These are phyloP conservation scores for Dendrobium catenatum DNA, from an alignment of 106 monocot genomes.

Conservation along the genomic window DNA sequence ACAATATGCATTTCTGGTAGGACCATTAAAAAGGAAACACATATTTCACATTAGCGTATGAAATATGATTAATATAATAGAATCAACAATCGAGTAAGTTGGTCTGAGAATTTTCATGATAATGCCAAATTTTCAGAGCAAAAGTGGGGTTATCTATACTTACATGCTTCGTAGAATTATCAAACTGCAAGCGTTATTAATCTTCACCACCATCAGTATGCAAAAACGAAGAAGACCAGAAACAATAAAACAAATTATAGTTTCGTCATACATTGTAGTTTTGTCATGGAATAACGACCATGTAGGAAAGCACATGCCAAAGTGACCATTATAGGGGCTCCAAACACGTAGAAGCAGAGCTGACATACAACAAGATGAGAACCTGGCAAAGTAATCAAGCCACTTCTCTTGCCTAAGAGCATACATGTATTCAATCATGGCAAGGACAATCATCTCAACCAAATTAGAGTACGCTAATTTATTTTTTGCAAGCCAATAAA, in stretches of 20 bases:
- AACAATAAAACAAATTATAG: no score
- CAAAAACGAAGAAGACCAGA: neutral
- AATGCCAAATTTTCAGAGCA: neutral
- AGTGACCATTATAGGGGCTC: no score
- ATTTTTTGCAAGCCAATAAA: neutral
- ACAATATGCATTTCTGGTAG: slow-evolving; percentile 63
- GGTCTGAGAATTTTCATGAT: neutral
- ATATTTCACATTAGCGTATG: neutral
- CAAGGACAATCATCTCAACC: neutral
- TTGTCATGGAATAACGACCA: no score
- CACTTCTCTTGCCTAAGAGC: no score
- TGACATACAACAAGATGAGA: no score
- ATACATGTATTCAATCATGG: neutral
- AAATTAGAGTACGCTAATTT: neutral
- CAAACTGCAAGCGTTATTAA: neutral
- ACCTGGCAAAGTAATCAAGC: no score
- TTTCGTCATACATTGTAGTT: no score
- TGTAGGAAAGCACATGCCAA: no score
- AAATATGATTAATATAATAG: neutral
- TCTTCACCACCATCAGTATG: neutral
- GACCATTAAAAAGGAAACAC: neutral
- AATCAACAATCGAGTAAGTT: neutral
- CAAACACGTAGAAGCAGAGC: no score
- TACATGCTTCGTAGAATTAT: neutral
- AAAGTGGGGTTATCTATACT: neutral